A percentile compares a stretch with the other conserved stretches of the same genome.
These are phyloP conservation scores for Anthracocystis setariae DNA, from an alignment of 1,284 basidiomycete genomes.

Conservation along the genomic window DNA sequence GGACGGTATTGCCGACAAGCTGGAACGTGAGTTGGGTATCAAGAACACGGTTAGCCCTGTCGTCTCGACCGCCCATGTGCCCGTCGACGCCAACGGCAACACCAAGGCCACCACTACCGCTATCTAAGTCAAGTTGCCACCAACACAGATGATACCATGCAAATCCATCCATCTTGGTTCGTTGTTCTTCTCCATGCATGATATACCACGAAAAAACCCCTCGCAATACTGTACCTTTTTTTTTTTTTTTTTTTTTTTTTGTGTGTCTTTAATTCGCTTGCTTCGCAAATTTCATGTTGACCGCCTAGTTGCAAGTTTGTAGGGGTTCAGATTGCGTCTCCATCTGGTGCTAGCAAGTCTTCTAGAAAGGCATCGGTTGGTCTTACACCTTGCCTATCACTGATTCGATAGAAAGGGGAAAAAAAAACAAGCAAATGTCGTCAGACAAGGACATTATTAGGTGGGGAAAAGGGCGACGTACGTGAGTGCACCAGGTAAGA, in stretches of 20 bases:
- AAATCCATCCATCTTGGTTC: not conserved
- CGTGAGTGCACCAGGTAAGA: constrained; percentile 59
- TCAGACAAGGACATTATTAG: no score
- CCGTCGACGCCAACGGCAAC: constrained; percentile 2
- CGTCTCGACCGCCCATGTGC: constrained; percentile 3
- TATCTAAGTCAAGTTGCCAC: constrained; percentile 12
- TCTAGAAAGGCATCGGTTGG: constrained; percentile 46
- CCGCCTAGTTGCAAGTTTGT: not conserved
- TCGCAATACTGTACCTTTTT: not conserved
- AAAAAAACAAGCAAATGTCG: no score
- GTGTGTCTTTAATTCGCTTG: no score
- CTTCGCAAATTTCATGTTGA: no score
- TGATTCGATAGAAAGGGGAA: not conserved
- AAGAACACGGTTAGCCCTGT: constrained; percentile 9
- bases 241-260: not conserved
- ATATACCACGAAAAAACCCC: constrained; percentile 9
- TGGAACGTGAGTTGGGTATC: constrained; percentile 50
- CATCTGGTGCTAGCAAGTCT: constrained; percentile 15
- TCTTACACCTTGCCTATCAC: constrained; percentile 43
- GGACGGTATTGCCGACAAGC: constrained; percentile 57
- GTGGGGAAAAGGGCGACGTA: no score
- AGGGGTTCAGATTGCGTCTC: no score
- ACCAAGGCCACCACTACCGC: constrained; percentile 16
- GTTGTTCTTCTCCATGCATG: constrained; percentile 1
- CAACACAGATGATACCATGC: constrained; percentile 21